Evolutionary conservation across 2,329 filamentous ascomycete genomes (phyloP).

Genomic region (Aspergillus ochraceus): DNA sequence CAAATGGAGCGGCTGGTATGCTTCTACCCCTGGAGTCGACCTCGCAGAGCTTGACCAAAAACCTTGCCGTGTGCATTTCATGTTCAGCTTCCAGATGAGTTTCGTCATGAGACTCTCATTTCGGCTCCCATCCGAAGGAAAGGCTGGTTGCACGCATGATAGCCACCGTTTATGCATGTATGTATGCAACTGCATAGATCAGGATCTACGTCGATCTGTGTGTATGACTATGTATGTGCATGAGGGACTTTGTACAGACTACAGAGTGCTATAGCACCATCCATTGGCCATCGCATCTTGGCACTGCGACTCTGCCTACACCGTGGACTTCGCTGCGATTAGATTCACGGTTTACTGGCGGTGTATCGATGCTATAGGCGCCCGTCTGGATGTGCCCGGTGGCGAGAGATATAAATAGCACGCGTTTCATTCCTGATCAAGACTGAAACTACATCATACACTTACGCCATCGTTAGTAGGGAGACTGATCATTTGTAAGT

Average conservation of each 20-base stretch:
- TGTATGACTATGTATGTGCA: not conserved
- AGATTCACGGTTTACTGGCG: not conserved
- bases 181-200: not conserved
- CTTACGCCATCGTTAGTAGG: not conserved
- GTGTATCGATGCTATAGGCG: not conserved
- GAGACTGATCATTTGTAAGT: too few relatives aligned
- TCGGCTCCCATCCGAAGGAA: not conserved
- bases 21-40: not conserved
- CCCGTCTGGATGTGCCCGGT: too few relatives aligned
- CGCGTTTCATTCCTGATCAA: not conserved
- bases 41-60: not conserved
- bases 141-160: not conserved
- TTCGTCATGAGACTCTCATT: not conserved
- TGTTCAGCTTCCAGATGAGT: not conserved
- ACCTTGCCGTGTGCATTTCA: not conserved
- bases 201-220: not conserved
- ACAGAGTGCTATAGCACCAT: not conserved
- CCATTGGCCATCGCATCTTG: not conserved
- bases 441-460: not conserved
- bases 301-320: not conserved
- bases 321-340: not conserved
- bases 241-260: not conserved
- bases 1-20: not conserved
- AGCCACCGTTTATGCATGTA: not conserved
- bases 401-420: not conserved